Evolutionary conservation across 805 yeast species (phyloP), one percentile per base, ranked within the genome.

Genomic region (Candida montana): DNA sequence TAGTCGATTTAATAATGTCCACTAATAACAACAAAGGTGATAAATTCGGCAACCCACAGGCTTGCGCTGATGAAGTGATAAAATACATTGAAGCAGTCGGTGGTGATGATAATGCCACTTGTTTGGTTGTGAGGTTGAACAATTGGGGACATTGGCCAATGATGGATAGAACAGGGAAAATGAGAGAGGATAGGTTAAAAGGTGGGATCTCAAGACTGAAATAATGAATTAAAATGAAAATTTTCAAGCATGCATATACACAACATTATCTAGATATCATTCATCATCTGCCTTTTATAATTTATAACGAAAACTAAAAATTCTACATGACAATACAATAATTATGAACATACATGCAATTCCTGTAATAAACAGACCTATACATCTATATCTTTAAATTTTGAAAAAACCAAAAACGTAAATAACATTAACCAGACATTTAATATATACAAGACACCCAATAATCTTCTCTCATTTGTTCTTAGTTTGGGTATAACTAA

Each of bases 131-230:
- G 10, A 68, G 95, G 45, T 66, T 93, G 42, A 72, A 75, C 28
- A 96, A 96, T 9, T 93, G 99, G 99, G 96, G 96, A 6, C 74
- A 79, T 41, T 93, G 99, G 97, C 91, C 93, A 7, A 63, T 74
- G 42, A 55, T 69, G 4, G 98, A 91, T 64, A 67, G 95, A 36
- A 88, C 97, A 1, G 97, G 96, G 1, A 74, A 72, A 34, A 61
- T 77, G 42, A 71, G 99, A 48, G 96, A 85, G 59, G 81, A 81
- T 44, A 72, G 85, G 51, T 62, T 84, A 55, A 69, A 63, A 38
- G 74, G 68, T 39, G 76, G 59, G 1, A 45, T 53, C 6, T 49
- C 54, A 4, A 52, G 50, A 37, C 49, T 48, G 50, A 56, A 51
- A 32, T 46, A 48, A 37, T 33, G 53, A 28, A 50, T 27, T 21